Evolutionary conservation across 2,329 filamentous ascomycete genomes (phyloP), one percentile per base, ranked within the genome.

Genomic region (Thelonectria blattea): DNA sequence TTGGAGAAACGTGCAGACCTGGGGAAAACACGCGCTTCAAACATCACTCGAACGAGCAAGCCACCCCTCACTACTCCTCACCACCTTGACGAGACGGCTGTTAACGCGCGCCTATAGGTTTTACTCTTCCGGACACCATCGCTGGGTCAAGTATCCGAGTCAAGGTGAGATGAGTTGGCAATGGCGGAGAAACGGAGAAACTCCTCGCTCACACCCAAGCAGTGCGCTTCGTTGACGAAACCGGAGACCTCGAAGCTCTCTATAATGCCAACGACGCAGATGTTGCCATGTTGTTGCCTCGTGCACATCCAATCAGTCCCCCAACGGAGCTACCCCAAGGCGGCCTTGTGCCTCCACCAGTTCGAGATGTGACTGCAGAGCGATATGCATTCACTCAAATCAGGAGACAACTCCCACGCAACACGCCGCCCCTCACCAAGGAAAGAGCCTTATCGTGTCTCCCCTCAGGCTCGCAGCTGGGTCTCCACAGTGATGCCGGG

Each of bases 171-270:
- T 6, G n/a, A 30, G 34, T 8, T 37, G 24, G 43, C 8, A 30
- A 10, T 30, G 27, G 37, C 32, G 41, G 30, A 47, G 30, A 51
- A 41, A 39, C 8, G 34, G 12, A 51, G 22, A 37, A 20, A 30
- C 27, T 30, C 27, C 27, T 42, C 17, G 22, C 10, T 17, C 37
- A 47, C 42, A 17, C 41, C 20, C 32, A 46, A 9, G 37, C 47
- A 67, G 65, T 67, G 11, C 56, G 45, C 9, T 67, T 67, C 18
- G 46, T 67, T 9, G 61, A 66, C 18, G 65, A 67, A 34, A 66
- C 65, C 10, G 27, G 5, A 1, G 56, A 59, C 42, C 45, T 67
- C n/a, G 64, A 65, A 53, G 64, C 56, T 17, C 42, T 63, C 6
- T 67, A 67, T 22, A 20, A 59, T n/a, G 52, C 41, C 12, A 32